Evolutionary conservation across 208 protist genomes (phyloP).

Genomic region (Leishmania mexicana): DNA sequence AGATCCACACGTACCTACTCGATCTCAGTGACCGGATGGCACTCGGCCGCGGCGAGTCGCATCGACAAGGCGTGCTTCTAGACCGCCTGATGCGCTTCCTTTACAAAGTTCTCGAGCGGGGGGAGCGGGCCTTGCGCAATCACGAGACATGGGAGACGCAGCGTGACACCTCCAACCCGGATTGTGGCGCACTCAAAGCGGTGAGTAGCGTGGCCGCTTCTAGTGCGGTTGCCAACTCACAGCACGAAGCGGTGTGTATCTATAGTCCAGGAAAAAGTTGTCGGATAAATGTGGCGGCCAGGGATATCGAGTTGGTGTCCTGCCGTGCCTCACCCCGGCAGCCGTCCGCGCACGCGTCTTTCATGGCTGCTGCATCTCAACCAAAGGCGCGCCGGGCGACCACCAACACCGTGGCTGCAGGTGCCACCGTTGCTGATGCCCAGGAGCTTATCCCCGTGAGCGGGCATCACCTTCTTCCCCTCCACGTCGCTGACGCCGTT

Average conservation of each 20-base stretch:
- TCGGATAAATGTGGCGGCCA: not conserved
- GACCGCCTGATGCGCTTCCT: slow-evolving; percentile 40
- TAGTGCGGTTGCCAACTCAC: slow-evolving; percentile 3
- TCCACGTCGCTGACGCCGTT: slow-evolving; percentile 25
- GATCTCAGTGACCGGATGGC: slow-evolving; percentile 34
- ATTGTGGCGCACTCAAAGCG: not conserved
- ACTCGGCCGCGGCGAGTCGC: slow-evolving; percentile 13
- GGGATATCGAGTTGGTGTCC: slow-evolving; percentile 5
- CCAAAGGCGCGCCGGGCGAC: not conserved
- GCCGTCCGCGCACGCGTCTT: not conserved
- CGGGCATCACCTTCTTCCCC: slow-evolving; percentile 27
- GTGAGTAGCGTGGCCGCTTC: slow-evolving; percentile 9
- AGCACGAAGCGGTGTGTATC: not conserved
- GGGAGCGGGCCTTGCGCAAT: slow-evolving; percentile 26
- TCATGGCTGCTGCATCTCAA: not conserved
- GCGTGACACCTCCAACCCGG: slow-evolving; percentile 2
- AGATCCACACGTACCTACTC: slow-evolving; percentile 67
- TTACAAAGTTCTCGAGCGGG: slow-evolving; percentile 33
- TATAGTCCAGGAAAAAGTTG: not conserved
- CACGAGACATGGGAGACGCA: slow-evolving; percentile 34
- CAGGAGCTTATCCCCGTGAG: slow-evolving; percentile 23
- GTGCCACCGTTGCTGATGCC: slow-evolving; percentile 4
- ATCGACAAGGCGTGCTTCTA: slow-evolving; percentile 29
- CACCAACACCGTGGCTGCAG: not conserved
- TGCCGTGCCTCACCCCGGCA: not conserved